Percentiles rank a stretch among this genome's conserved stretches.
These are phyloP conservation scores for Volvariella surrecta DNA, from an alignment of 1,284 basidiomycete species.

Conservation along the genomic window DNA sequence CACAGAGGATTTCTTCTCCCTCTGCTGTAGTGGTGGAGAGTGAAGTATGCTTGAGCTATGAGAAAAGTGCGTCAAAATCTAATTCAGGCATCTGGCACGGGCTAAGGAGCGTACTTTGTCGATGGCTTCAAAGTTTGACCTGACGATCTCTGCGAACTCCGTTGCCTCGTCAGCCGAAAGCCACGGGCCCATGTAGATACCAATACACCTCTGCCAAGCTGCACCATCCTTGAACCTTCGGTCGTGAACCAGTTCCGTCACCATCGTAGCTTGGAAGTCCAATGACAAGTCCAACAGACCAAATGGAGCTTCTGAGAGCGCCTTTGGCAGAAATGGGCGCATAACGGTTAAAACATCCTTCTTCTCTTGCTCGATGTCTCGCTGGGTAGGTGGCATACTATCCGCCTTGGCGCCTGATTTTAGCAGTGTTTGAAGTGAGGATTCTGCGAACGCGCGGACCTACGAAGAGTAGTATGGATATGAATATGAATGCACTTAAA, in stretches of 20 bases:
- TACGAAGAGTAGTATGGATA: conserved; percentile 18
- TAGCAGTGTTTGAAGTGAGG: conserved; percentile 68
- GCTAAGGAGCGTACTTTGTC: conserved; percentile 42
- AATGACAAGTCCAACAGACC: conserved; percentile 48
- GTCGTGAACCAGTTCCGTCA: conserved; percentile 70
- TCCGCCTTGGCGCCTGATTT: conserved; percentile 75
- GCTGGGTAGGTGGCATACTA: conserved; percentile 53
- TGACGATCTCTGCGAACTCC: conserved; percentile 55
- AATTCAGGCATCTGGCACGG: conserved; percentile 4
- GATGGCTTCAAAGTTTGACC: conserved; percentile 69
- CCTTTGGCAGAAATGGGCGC: conserved; percentile 50
- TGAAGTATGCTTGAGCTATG: conserved; percentile 45
- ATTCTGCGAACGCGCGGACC: conserved; percentile 87
- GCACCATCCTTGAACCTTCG: conserved; percentile 57
- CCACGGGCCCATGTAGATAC: conserved; percentile 67
- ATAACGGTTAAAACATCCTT: conserved; percentile 48
- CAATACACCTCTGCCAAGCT: conserved; percentile 71
- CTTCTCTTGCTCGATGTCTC: conserved; percentile 60
- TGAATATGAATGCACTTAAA: conserved; percentile 8
- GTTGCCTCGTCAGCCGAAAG: conserved; percentile 37
- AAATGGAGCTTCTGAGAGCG: conserved; percentile 28
- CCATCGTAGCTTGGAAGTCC: conserved; percentile 65
- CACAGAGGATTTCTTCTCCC: conserved; percentile 75
- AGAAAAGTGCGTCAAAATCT: conserved; percentile 4
- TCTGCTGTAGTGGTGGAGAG: conserved; percentile 47